phyloP scores from a whole-genome alignment of 176 grass and related monocot species.

The Rhynchospora pubera region DNA sequence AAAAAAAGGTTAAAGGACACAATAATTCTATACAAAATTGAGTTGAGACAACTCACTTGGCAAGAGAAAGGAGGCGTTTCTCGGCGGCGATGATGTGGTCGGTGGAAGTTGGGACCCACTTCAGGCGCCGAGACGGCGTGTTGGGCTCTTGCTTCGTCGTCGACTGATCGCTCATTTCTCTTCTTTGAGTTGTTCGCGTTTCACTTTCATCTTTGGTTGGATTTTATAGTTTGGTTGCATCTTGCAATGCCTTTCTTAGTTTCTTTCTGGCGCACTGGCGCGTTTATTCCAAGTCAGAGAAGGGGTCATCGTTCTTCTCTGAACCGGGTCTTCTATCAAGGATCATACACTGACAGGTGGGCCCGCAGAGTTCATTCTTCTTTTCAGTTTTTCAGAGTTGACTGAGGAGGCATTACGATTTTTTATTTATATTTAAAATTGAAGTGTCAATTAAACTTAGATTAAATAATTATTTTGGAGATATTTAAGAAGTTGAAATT shows the following conservation, averaged over 20 bases:
- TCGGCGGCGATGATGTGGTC: slow-evolving; percentile 40
- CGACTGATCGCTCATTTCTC: slow-evolving; percentile 18
- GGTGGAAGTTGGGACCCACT: slow-evolving; percentile 39
- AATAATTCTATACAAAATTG: not conserved
- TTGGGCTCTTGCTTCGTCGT: not conserved
- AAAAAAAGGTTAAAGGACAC: not conserved
- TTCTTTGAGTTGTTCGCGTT: slow-evolving; percentile 14
- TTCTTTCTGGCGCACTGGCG: not conserved
- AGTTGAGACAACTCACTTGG: slow-evolving; percentile 20
- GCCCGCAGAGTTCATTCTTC: too few relatives aligned
- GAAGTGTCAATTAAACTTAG: too few relatives aligned
- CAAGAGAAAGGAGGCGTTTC: slow-evolving; percentile 34
- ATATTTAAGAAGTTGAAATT: too few relatives aligned
- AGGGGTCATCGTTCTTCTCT: not conserved
- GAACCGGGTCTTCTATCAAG: not conserved
- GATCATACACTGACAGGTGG: not conserved
- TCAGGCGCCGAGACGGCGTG: not conserved
- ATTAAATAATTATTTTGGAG: too few relatives aligned
- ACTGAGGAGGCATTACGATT: too few relatives aligned
- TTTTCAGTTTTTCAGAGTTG: too few relatives aligned
- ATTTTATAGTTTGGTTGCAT: not conserved
- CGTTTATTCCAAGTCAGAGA: not conserved
- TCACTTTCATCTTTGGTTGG: not conserved
- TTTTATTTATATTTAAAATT: too few relatives aligned
- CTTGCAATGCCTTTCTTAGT: not conserved